A percentile compares a stretch with the other conserved stretches of the same genome.
Conservation (phyloP, 2,329 filamentous ascomycete species). For the Xylariaceae sp. region DNA sequence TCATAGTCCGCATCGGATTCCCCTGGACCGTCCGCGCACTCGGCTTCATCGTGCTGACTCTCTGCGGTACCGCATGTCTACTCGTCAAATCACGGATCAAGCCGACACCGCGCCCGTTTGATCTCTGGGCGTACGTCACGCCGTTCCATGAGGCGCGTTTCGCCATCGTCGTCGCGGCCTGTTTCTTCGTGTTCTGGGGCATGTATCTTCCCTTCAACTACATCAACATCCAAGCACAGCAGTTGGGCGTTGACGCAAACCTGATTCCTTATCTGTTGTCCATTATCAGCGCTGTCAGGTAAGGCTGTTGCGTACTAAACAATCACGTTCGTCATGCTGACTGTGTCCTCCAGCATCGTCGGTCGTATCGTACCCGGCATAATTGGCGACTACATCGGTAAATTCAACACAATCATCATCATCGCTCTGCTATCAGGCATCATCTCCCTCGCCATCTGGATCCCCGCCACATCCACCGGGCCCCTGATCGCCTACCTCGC, state of each 20-base stretch:
- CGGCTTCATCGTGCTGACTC: constrained; percentile 35
- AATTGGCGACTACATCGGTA: constrained; percentile 38
- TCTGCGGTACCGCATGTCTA: constrained; percentile 28
- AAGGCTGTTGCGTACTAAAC: not conserved
- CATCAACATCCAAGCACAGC: constrained; percentile 15
- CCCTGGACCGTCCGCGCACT: constrained; percentile 37
- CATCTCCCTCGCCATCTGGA: constrained; percentile 15
- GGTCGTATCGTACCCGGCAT: constrained; percentile 51
- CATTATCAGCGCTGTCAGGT: constrained; percentile 18
- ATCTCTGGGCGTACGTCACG: constrained; percentile 42
- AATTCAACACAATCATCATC: constrained; percentile 35
- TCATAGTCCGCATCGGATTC: constrained; percentile 39
- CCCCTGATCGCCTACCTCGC: constrained; percentile 57
- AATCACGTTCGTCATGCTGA: not conserved
- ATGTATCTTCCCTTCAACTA: constrained; percentile 18
- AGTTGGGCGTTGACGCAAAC: constrained; percentile 10
- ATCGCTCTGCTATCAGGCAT: constrained; percentile 10
- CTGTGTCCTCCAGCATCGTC: constrained; percentile 13
- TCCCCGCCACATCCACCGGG: constrained; percentile 23
- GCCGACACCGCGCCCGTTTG: constrained; percentile 37
- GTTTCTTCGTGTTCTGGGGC: constrained; percentile 17
- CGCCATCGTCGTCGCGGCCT: constrained; percentile 2
- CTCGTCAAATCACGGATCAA: constrained; percentile 35
- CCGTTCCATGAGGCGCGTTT: constrained; percentile 40
- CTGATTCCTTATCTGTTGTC: constrained; percentile 16